phyloP scores from a whole-genome alignment of 345 rosid species.

The Viola odorata region DNA sequence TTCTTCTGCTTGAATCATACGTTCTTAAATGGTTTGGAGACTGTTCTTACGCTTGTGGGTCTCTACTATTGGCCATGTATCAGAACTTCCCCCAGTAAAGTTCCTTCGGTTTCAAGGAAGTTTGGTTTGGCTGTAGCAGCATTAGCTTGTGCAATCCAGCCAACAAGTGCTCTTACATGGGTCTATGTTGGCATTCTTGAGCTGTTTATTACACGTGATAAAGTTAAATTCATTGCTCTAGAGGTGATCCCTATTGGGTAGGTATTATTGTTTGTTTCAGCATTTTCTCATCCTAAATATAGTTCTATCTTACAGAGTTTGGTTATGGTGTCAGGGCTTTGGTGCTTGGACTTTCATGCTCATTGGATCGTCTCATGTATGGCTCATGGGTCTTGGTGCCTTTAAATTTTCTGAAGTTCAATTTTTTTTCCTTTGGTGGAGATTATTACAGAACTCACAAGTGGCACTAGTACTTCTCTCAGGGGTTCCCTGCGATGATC shows the following conservation, averaged over 20 bases:
- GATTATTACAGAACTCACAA: slow-evolving; percentile 94
- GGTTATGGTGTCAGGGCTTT: slow-evolving; percentile 46
- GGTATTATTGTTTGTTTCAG: slow-evolving; percentile 17
- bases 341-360: slow-evolving; percentile 57
- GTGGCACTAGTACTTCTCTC: slow-evolving; percentile 98
- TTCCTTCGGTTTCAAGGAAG: slow-evolving; percentile 43
- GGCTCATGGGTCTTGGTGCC: slow-evolving; percentile 89
- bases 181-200: slow-evolving; percentile 77
- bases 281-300: background rate
- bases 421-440: slow-evolving; percentile 91
- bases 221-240: slow-evolving; percentile 49
- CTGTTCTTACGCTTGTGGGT: slow-evolving; percentile 78
- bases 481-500: slow-evolving; percentile 83
- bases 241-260: slow-evolving; percentile 83
- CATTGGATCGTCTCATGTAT: slow-evolving; percentile 69
- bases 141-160: slow-evolving; percentile 81
- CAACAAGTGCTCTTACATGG: slow-evolving; percentile 89
- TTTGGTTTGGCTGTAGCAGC: slow-evolving; percentile 76
- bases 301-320: background rate
- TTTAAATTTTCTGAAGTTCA: slow-evolving; percentile 81
- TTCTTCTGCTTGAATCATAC: slow-evolving; percentile 90
- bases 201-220: slow-evolving; percentile 42
- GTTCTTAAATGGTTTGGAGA: slow-evolving; percentile 83
- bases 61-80: slow-evolving; percentile 86
- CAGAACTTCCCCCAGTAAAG: slow-evolving; percentile 43